A percentile compares a stretch with the other conserved stretches of the same genome.
phyloP scores from a whole-genome alignment of 768 basidiomycete species.

The Tulasnella sp. region DNA sequence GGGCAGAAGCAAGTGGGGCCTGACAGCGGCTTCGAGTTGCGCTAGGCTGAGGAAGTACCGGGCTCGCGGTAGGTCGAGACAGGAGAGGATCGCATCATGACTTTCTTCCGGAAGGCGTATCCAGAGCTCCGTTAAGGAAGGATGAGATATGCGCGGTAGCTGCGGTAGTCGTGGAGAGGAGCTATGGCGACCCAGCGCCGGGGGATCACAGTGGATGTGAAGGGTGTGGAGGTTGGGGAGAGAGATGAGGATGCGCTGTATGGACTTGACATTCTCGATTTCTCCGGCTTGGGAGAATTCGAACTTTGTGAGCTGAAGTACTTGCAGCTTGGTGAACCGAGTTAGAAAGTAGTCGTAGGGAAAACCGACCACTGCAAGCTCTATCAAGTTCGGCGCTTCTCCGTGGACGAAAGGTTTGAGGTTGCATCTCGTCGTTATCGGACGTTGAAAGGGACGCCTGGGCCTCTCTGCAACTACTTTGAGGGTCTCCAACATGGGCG shows the following conservation, averaged over 20 bases:
- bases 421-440: neutral
- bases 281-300: conserved; percentile 31
- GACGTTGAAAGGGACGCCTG: conserved; percentile 34
- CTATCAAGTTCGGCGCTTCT: neutral
- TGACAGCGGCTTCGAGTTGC: neutral
- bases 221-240: conserved; percentile 32
- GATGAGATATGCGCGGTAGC: neutral
- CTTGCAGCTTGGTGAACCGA: neutral
- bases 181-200: no score
- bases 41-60: neutral
- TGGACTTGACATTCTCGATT: conserved; percentile 66
- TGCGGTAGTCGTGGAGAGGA: neutral
- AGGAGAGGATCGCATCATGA: neutral
- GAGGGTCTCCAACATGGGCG: conserved; percentile 60
- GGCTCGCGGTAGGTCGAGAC: neutral
- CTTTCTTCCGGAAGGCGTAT: neutral
- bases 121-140: neutral
- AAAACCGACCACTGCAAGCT: neutral
- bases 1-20: neutral
- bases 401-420: neutral
- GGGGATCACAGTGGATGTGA: conserved; percentile 33
- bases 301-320: neutral
- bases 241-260: conserved; percentile 65
- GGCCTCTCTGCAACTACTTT: conserved; percentile 50
- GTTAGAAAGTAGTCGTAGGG: neutral